A percentile compares a stretch with the other conserved stretches of the same genome.
phyloP scores from a whole-genome alignment of 306 rosid species.

The Sicyos edulis region DNA sequence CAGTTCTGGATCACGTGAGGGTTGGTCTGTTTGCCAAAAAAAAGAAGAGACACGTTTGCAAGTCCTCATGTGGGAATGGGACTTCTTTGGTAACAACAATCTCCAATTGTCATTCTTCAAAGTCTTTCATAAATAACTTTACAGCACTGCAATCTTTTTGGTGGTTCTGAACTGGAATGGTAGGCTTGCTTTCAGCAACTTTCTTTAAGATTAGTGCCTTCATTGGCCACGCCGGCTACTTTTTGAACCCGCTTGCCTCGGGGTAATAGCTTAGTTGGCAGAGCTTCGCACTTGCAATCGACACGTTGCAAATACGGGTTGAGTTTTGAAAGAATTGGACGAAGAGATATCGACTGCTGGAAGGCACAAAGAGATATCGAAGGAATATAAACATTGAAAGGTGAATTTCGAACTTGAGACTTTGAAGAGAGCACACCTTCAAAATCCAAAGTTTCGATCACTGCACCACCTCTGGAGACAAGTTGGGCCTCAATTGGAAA shows the following conservation, averaged over 20 bases:
- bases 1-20: not conserved
- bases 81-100: not conserved
- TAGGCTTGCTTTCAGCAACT: not conserved
- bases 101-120: conserved; percentile 11
- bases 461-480: no score
- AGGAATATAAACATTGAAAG: no score
- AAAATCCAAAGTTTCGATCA: no score
- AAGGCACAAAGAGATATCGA: no score
- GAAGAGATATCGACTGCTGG: no score
- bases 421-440: no score
- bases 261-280: not conserved
- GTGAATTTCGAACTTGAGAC: no score
- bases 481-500: no score
- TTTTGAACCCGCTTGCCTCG: not conserved
- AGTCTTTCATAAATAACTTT: not conserved
- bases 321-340: no score
- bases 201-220: not conserved
- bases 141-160: not conserved
- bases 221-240: not conserved
- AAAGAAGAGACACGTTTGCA: conserved; percentile 9
- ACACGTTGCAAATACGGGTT: no score
- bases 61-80: conserved; percentile 1
- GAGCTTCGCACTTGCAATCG: not conserved
- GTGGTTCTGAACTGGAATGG: not conserved
- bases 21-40: not conserved